Evolutionary conservation across 805 yeast genomes (phyloP), one percentile per base, ranked within the genome.

Genomic region (Kuraishia ogatae): DNA sequence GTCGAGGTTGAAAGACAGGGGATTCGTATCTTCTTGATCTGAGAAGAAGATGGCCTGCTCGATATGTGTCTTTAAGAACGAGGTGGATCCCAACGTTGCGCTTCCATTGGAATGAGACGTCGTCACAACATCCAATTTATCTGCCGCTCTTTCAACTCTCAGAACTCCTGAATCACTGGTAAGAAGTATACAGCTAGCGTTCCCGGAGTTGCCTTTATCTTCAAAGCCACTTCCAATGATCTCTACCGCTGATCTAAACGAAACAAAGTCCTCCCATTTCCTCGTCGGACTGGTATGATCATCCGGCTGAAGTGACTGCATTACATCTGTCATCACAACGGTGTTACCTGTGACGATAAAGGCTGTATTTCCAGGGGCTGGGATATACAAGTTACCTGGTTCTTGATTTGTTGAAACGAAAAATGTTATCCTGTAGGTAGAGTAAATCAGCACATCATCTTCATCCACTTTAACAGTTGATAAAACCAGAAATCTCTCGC

Each of bases 21-120:
- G 84, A 56, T 74, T 80, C 11, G 20, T 10, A 4, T 50, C 26
- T 1, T 63, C 62, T 5, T 69, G 60, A 10, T 66, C 69, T 1
- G 82, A 77, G 58, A 81, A 87, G 62, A 84, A 86, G 1, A 92
- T 81, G 0, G 92, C 96, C 68, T 92, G 97, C 60, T 87, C 94
- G 22, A 93, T 80, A 61, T 85, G 92, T 0, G 89, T 80, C 64
- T 84, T 85, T 39, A 88, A 73, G 51, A 83, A 46, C 17, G 39
- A 46, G 39, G 24, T 19, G 56, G 48, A 6, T 58, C 48, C 23
- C 13, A 7, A 19, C 3, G 28, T n/a, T 3, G 15, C n/a, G 10
- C 10, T 15, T 20, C 35, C 11, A 13, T 49, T 20, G 19, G 22
- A 6, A 11, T 11, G 5, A 47, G 24, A 8, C 23, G 22, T n/a